These are phyloP conservation scores for Phytophthora cactorum DNA, from an alignment of 352 stramenopile species.

Conservation along the genomic window DNA sequence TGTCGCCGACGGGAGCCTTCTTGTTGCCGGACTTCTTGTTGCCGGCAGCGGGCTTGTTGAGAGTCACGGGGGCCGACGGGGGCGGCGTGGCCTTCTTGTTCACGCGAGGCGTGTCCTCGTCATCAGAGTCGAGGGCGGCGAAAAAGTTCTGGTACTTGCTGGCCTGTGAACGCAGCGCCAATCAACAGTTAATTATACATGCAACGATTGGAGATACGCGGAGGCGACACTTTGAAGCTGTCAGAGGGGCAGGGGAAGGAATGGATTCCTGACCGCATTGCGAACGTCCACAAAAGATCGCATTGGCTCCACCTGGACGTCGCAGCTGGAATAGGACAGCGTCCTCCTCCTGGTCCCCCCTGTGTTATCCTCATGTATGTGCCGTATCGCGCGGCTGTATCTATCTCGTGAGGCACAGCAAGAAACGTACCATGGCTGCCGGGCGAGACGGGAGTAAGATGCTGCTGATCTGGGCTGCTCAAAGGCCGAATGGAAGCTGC, in stretches of 20 bases:
- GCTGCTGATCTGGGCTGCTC: constrained; percentile 47
- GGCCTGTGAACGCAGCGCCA: constrained; percentile 38
- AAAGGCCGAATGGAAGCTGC: constrained; percentile 45
- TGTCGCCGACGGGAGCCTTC: constrained; percentile 50
- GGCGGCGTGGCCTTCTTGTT: constrained; percentile 61
- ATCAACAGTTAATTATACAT: constrained; percentile 22
- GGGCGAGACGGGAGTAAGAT: constrained; percentile 44
- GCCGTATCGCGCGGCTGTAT: constrained; percentile 5
- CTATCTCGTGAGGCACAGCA: constrained; percentile 4
- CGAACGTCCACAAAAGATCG: constrained; percentile 35
- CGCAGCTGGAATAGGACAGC: constrained; percentile 4
- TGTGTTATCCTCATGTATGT: neutral
- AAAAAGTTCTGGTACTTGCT: constrained; percentile 67
- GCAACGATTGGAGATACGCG: constrained; percentile 2
- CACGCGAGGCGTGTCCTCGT: constrained; percentile 76
- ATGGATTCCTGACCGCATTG: constrained; percentile 5
- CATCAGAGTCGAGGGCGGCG: constrained; percentile 76
- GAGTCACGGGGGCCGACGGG: constrained; percentile 58
- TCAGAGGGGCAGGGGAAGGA: neutral
- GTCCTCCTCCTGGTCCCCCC: neutral
- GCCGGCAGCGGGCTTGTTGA: constrained; percentile 86
- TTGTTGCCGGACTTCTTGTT: constrained; percentile 87
- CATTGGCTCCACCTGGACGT: constrained; percentile 15
- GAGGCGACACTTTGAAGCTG: constrained; percentile 12
- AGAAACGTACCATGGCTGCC: constrained; percentile 54